These are phyloP conservation scores for Pleurotus eryngii DNA, from an alignment of 768 basidiomycete species.

Conservation along the genomic window DNA sequence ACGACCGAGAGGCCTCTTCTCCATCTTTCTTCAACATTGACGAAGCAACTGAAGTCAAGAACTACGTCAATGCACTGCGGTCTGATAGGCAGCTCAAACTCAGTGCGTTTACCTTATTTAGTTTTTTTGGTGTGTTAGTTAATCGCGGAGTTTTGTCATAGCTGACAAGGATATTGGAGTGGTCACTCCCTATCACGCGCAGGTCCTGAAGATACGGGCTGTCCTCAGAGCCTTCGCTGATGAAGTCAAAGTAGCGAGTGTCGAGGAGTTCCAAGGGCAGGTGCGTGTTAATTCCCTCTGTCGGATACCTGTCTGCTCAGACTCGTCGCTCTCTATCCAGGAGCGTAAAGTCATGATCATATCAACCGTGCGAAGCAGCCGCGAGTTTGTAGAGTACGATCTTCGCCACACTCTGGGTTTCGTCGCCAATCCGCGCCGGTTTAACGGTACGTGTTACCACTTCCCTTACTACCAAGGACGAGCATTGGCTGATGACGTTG, in stretches of 20 bases:
- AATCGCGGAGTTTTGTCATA: conserved; percentile 12
- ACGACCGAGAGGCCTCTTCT: conserved; percentile 50
- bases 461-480: too few species aligned
- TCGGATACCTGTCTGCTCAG: conserved; percentile 3
- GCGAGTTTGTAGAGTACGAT: conserved; percentile 43
- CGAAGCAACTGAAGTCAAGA: conserved; percentile 49
- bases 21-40: conserved; percentile 66
- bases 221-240: conserved; percentile 26
- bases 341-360: conserved; percentile 57
- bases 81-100: conserved; percentile 34
- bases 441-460: conserved; percentile 44
- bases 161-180: conserved; percentile 57
- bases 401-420: conserved; percentile 52
- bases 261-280: conserved; percentile 71
- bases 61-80: conserved; percentile 35
- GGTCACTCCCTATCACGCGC: conserved; percentile 68
- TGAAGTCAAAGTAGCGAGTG: conserved; percentile 59
- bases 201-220: conserved; percentile 49
- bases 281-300: conserved; percentile 25
- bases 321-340: conserved; percentile 26
- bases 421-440: conserved; percentile 48
- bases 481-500: too few species aligned
- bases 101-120: conserved; percentile 27
- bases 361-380: conserved; percentile 54
- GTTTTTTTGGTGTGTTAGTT: conserved; percentile 14